Conservation (phyloP, 768 basidiomycete genomes). For the Tephrocybe sp. region DNA sequence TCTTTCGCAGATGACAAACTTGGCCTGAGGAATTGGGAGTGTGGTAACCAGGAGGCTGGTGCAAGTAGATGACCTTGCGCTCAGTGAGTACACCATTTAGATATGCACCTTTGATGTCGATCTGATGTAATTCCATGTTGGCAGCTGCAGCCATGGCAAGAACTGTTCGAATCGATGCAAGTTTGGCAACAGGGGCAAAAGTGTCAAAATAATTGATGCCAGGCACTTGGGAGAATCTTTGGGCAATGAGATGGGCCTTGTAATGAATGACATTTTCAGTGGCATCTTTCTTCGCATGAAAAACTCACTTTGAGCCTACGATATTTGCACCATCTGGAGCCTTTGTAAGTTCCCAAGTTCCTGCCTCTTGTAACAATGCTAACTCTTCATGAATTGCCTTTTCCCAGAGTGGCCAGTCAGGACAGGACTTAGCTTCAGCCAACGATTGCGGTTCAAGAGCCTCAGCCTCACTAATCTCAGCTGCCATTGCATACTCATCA, state of each 20-base stretch:
- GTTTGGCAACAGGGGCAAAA: constrained; percentile 16
- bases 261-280: constrained; percentile 20
- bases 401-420: constrained; percentile 23
- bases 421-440: constrained; percentile 11
- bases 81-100: neutral
- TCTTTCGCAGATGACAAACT: constrained; percentile 1
- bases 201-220: constrained; percentile 31
- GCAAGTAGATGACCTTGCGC: neutral
- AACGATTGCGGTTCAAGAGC: constrained; percentile 5
- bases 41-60: neutral
- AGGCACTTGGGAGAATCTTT: too few species aligned
- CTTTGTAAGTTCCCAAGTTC: constrained; percentile 30
- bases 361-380: constrained; percentile 20
- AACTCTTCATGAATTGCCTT: constrained; percentile 29
- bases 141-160: constrained; percentile 20
- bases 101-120: neutral
- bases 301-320: constrained; percentile 31
- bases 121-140: neutral
- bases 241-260: neutral
- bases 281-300: constrained; percentile 32
- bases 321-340: constrained; percentile 20
- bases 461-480: constrained; percentile 8
- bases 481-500: constrained; percentile 8
- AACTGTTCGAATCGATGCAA: constrained; percentile 13
- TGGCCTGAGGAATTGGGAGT: neutral